Evolutionary conservation across 2,329 filamentous ascomycete species (phyloP).

Genomic region (Aspergillus amoenus): DNA sequence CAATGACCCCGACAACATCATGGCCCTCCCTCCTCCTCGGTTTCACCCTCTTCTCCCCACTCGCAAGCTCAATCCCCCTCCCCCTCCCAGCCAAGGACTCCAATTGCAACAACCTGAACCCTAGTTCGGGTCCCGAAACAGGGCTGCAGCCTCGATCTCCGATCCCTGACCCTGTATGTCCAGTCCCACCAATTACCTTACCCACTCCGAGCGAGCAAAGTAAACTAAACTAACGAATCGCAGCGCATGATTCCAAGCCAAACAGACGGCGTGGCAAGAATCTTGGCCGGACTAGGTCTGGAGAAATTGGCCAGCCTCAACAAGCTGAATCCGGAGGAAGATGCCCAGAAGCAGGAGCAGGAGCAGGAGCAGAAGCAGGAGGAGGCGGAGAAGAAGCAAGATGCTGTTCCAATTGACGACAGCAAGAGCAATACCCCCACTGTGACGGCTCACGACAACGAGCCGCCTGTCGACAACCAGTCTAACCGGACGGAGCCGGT

Average conservation of each 20-base stretch:
- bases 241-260: slow-evolving; percentile 11
- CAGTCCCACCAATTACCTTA: neutral
- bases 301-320: slow-evolving; percentile 10
- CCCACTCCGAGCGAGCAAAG: neutral
- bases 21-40: neutral
- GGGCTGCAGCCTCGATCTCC: neutral
- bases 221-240: neutral
- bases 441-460: neutral
- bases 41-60: neutral
- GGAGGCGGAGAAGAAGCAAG: neutral
- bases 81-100: neutral
- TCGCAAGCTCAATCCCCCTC: neutral
- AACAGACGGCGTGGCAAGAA: slow-evolving; percentile 4
- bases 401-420: neutral
- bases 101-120: neutral
- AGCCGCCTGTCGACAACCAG: neutral
- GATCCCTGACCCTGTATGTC: slow-evolving; percentile 1
- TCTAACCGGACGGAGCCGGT: too few relatives aligned
- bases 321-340: neutral
- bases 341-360: neutral
- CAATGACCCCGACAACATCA: neutral
- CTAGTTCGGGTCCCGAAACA: neutral
- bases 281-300: slow-evolving; percentile 9
- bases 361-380: neutral
- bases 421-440: neutral